Base-by-base conservation (phyloP, 345 rosid genomes). In the Syzygium aqueum region DNA sequence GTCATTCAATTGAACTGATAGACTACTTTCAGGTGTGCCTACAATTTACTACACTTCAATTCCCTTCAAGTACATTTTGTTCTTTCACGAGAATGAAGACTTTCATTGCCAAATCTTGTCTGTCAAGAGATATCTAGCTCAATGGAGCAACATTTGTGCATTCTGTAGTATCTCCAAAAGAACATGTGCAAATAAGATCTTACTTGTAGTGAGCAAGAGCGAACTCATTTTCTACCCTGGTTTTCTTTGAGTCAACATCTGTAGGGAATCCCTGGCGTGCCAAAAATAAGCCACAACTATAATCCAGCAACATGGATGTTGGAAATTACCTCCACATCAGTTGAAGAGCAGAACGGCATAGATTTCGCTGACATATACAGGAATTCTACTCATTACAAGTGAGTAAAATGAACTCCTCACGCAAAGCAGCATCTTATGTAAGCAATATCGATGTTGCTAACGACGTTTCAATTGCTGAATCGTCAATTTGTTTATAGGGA, bases 231-330 rank as follows among this genome's bases (percentile, higher is more conserved):
- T 30, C 78, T 43, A 65, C 11, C 33, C 78, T 65, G 6, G 43
- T 65, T 30, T 65, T 30, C 22, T 65, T 65, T 30, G 22, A 57
- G 43, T 37, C 73, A 51, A 84, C n/a, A 63, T 56, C 82, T 28
- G 19, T 3, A 96, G 98, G 86, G 89, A 46, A 88, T 97, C 23
- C 87, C 92, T 84, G 98, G 98, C 56, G 94, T 93, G 86, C 86
- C 91, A 3, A 94, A 93, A 88, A 96, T 95, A 27, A 93, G 84
- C 88, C 88, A 93, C 65, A 95, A 93, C 73, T 90, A 90, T 84
- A 97, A 97, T 88, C 99, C 99, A n/a, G 95, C 97, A 30, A 95
- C 98, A 85, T 97, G 99, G 98, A 92, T 96, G 93, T 85, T 97
- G 86, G 98, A 95, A 53, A 91, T 94, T 37, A 92, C 97, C 87